Percentiles rank a stretch among this genome's conserved stretches.
These are phyloP conservation scores for Leptographium galeiforme DNA, from an alignment of 2,329 filamentous ascomycete species.

Conservation along the genomic window DNA sequence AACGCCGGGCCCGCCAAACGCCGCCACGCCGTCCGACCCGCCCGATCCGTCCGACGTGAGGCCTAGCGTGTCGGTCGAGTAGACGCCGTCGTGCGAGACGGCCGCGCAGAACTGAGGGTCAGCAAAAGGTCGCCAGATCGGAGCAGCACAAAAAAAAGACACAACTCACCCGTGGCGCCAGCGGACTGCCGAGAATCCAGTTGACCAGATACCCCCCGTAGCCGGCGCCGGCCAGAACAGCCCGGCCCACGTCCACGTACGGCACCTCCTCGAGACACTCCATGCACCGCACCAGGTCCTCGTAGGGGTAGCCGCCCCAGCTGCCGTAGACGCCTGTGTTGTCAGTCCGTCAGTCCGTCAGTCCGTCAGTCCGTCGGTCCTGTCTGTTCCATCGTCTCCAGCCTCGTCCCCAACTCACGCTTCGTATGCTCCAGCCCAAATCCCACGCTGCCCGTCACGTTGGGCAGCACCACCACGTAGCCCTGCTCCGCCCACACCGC, in stretches of 20 bases:
- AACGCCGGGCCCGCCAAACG: slow-evolving; percentile 29
- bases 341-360: slow-evolving; percentile 12
- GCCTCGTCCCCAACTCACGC: no score
- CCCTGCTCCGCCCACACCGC: slow-evolving; percentile 47
- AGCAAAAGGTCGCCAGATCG: slow-evolving; percentile 5
- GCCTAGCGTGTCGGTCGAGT: slow-evolving; percentile 17
- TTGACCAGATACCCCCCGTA: slow-evolving; percentile 50
- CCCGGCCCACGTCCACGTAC: slow-evolving; percentile 39
- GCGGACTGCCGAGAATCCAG: slow-evolving; percentile 40
- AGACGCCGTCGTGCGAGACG: slow-evolving; percentile 38
- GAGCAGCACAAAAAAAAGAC: no score
- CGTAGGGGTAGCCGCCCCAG: slow-evolving; percentile 41
- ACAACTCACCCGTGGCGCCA: slow-evolving; percentile 32
- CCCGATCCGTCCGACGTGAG: slow-evolving; percentile 7
- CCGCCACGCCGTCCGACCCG: slow-evolving; percentile 8
- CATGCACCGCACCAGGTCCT: slow-evolving; percentile 41
- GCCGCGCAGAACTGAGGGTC: slow-evolving; percentile 35
- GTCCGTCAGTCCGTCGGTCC: neutral
- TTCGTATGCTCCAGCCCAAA: slow-evolving; percentile 31
- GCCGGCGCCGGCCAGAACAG: slow-evolving; percentile 37
- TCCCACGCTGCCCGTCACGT: slow-evolving; percentile 43
- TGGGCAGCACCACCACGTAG: slow-evolving; percentile 45
- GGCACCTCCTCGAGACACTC: slow-evolving; percentile 35
- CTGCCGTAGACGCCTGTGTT: slow-evolving; percentile 32
- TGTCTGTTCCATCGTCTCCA: no score